These are phyloP conservation scores for Prillingera fragicola DNA, from an alignment of 1,284 basidiomycete genomes.

Conservation along the genomic window DNA sequence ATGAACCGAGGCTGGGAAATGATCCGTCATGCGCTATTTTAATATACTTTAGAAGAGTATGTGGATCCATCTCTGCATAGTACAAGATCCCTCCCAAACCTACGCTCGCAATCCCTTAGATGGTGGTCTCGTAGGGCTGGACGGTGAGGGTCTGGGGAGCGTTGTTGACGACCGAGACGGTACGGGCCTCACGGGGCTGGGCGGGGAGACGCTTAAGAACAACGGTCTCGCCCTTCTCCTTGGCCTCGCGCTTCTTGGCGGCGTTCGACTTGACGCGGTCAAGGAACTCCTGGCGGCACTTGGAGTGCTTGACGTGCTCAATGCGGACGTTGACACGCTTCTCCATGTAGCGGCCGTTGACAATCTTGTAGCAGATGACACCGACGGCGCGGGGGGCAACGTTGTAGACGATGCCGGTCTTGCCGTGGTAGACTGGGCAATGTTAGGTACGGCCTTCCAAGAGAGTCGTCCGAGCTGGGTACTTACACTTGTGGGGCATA, in stretches of 20 bases:
- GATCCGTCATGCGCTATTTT: slow-evolving; percentile 27
- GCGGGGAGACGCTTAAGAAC: slow-evolving; percentile 81
- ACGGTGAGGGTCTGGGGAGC: slow-evolving; percentile 88
- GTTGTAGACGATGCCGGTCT: slow-evolving; percentile 96
- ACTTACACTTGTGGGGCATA: slow-evolving; percentile 90
- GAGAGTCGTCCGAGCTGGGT: background rate
- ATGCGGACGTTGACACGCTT: slow-evolving; percentile 99
- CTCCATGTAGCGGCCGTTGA: slow-evolving; percentile 98
- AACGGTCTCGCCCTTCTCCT: slow-evolving; percentile 84
- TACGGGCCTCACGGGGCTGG: slow-evolving; percentile 74
- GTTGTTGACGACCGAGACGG: slow-evolving; percentile 71
- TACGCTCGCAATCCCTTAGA: slow-evolving; percentile 32
- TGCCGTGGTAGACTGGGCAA: slow-evolving; percentile 49
- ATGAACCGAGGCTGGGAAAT: slow-evolving; percentile 19
- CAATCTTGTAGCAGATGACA: slow-evolving; percentile 97
- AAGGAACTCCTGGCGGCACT: slow-evolving; percentile 97
- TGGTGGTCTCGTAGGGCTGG: slow-evolving; percentile 59
- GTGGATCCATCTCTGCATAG: slow-evolving; percentile 43
- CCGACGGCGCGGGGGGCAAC: slow-evolving; percentile 92
- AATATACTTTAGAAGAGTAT: slow-evolving; percentile 8
- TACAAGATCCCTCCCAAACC: slow-evolving; percentile 29
- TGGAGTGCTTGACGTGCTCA: slow-evolving; percentile 97
- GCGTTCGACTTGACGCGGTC: slow-evolving; percentile 94
- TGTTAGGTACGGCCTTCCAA: slow-evolving; percentile 3
- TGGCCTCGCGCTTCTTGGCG: slow-evolving; percentile 73